Evolutionary conservation across 352 stramenopile genomes (phyloP).

Genomic region (Globisporangium solare): DNA sequence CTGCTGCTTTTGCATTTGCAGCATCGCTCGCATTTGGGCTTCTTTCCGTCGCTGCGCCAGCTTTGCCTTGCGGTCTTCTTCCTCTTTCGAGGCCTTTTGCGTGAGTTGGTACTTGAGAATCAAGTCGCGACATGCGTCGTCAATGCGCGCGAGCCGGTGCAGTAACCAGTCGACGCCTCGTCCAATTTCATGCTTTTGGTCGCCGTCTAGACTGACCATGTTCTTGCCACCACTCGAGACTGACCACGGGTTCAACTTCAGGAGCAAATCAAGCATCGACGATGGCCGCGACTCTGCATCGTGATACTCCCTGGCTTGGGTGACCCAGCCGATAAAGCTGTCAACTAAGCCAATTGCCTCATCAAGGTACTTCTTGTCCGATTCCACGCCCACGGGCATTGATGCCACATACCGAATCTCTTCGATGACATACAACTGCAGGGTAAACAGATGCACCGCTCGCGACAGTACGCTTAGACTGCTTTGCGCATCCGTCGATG

Average conservation of each 20-base stretch:
- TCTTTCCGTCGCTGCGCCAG: conserved; percentile 59
- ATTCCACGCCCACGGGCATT: conserved; percentile 35
- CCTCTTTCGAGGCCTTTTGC: conserved; percentile 53
- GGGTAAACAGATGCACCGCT: conserved; percentile 72
- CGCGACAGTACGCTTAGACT: conserved; percentile 67
- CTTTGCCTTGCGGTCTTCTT: conserved; percentile 61
- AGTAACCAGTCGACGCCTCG: conserved; percentile 75
- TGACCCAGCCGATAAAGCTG: conserved; percentile 57
- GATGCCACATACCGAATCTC: conserved; percentile 60
- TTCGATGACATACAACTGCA: conserved; percentile 82
- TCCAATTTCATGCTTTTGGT: conserved; percentile 82
- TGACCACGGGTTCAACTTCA: conserved; percentile 75
- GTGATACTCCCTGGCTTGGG: conserved; percentile 32
- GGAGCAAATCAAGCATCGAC: conserved; percentile 48
- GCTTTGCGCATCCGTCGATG: conserved; percentile 45
- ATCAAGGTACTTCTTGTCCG: conserved; percentile 36
- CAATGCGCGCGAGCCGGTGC: conserved; percentile 55
- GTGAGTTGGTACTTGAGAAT: conserved; percentile 60
- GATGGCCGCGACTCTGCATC: conserved; percentile 28
- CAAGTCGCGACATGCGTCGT: conserved; percentile 31
- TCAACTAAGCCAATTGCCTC: conserved; percentile 40
- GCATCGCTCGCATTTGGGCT: conserved; percentile 69
- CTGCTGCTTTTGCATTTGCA: conserved; percentile 78
- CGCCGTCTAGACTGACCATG: conserved; percentile 63
- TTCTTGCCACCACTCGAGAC: conserved; percentile 41